These are phyloP conservation scores for Zasmidium cellare DNA, from an alignment of 2,329 filamentous ascomycete genomes.

Conservation along the genomic window DNA sequence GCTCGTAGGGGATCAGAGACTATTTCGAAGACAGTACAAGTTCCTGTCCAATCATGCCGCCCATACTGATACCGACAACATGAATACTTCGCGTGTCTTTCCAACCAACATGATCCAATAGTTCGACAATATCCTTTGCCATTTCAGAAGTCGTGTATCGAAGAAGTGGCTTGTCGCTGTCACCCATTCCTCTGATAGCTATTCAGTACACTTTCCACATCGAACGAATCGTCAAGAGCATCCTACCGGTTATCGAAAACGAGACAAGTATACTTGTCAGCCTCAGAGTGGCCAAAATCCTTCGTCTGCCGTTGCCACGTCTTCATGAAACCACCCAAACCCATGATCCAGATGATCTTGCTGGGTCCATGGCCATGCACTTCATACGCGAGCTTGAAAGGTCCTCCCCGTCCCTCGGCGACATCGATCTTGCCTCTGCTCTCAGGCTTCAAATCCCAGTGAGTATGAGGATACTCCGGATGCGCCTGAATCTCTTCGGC, in stretches of 20 bases:
- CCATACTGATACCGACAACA: conserved; percentile 77
- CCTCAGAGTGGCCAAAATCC: conserved; percentile 73
- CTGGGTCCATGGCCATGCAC: conserved; percentile 73
- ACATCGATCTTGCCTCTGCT: conserved; percentile 62
- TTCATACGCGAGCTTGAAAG: conserved; percentile 75
- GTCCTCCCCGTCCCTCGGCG: conserved; percentile 70
- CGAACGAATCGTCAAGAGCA: neutral
- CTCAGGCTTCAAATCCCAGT: conserved; percentile 70
- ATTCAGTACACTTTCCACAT: neutral
- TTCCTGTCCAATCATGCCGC: conserved; percentile 91
- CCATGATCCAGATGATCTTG: conserved; percentile 77
- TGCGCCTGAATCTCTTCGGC: conserved; percentile 62
- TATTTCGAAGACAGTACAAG: conserved; percentile 47
- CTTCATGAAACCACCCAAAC: conserved; percentile 67
- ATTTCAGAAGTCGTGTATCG: conserved; percentile 83
- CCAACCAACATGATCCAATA: conserved; percentile 71
- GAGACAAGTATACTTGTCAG: conserved; percentile 69
- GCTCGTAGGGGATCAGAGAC: conserved; percentile 3
- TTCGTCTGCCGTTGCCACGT: conserved; percentile 83
- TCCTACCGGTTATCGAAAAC: conserved; percentile 67
- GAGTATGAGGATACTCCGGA: conserved; percentile 65
- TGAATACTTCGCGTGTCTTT: conserved; percentile 60
- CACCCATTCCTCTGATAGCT: conserved; percentile 67
- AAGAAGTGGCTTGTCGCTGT: conserved; percentile 72
- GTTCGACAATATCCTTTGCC: conserved; percentile 74